These are phyloP conservation scores for Boletus coccyginus DNA, from an alignment of 768 basidiomycete species.

Conservation along the genomic window DNA sequence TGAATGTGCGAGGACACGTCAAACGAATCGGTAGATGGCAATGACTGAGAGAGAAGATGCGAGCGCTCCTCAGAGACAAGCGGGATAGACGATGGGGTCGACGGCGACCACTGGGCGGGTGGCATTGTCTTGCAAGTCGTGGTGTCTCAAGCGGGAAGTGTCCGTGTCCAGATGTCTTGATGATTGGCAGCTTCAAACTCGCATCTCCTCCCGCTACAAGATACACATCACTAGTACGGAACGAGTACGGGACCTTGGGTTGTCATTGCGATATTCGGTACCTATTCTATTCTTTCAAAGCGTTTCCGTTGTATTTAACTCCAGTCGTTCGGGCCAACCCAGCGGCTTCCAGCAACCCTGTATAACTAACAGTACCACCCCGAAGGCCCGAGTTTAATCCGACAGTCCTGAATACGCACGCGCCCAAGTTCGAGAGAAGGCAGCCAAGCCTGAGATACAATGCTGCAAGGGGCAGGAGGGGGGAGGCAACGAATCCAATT, in stretches of 20 bases:
- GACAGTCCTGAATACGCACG: slow-evolving; percentile 18
- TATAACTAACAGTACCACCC: slow-evolving; percentile 13
- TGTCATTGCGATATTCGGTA: background rate
- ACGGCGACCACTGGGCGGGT: slow-evolving; percentile 24
- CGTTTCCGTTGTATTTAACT: slow-evolving; percentile 9
- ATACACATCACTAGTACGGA: background rate
- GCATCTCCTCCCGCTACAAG: background rate
- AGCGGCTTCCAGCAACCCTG: slow-evolving; percentile 21
- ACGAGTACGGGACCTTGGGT: too few species aligned
- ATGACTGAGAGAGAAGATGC: slow-evolving; percentile 47
- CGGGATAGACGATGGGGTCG: slow-evolving; percentile 28
- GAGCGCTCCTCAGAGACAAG: slow-evolving; percentile 30
- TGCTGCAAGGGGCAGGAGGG: slow-evolving; percentile 15
- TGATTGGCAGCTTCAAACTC: background rate
- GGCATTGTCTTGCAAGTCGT: slow-evolving; percentile 17
- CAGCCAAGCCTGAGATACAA: slow-evolving; percentile 19
- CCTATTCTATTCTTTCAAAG: slow-evolving; percentile 9
- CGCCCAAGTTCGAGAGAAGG: slow-evolving; percentile 22
- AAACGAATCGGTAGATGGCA: slow-evolving; percentile 33
- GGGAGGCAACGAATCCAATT: slow-evolving; percentile 20
- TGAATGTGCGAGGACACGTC: slow-evolving; percentile 30
- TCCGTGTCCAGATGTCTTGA: background rate
- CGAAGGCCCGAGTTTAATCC: slow-evolving; percentile 22
- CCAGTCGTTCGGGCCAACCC: slow-evolving; percentile 6
- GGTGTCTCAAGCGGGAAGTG: background rate